phyloP scores from a whole-genome alignment of 495 filamentous ascomycete species.

The Penicillium waksmanii region DNA sequence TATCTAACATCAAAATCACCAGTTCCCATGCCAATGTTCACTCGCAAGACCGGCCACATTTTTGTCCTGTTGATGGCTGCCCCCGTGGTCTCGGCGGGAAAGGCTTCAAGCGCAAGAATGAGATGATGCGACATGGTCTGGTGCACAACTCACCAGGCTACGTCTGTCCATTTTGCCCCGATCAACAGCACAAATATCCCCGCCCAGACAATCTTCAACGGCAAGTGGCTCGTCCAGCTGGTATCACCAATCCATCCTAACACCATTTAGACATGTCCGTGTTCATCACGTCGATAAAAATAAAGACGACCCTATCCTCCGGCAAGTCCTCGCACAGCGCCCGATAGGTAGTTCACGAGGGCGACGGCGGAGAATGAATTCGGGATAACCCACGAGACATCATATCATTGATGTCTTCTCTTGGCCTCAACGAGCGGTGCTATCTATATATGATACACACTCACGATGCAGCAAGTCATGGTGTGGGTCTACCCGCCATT shows the following conservation, averaged over 20 bases:
- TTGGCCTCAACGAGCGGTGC: background rate
- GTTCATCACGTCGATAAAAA: constrained; percentile 88
- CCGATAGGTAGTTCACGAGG: constrained; percentile 84
- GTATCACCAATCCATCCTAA: constrained; percentile 8
- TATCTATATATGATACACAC: too few relatives aligned
- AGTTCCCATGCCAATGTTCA: constrained; percentile 99
- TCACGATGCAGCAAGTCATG: background rate
- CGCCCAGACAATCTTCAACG: constrained; percentile 96
- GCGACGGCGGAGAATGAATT: constrained; percentile 66
- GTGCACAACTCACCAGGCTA: constrained; percentile 97
- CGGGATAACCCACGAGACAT: constrained; percentile 15
- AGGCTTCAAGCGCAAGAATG: constrained; percentile 98
- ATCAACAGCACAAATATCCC: constrained; percentile 95
- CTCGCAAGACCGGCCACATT: constrained; percentile 86
- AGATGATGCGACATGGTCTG: constrained; percentile 97
- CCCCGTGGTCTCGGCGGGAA: constrained; percentile 80
- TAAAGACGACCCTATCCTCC: constrained; percentile 77
- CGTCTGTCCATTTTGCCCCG: constrained; percentile 94
- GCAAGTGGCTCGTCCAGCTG: constrained; percentile 48
- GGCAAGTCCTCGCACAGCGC: constrained; percentile 80
- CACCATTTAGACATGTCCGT: constrained; percentile 70
- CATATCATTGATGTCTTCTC: constrained; percentile 1
- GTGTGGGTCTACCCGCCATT: too few relatives aligned
- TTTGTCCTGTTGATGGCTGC: constrained; percentile 82
- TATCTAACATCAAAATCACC: background rate